phyloP scores from a whole-genome alignment of 2,329 filamentous ascomycete genomes.

The Arthrobotrys conoides region DNA sequence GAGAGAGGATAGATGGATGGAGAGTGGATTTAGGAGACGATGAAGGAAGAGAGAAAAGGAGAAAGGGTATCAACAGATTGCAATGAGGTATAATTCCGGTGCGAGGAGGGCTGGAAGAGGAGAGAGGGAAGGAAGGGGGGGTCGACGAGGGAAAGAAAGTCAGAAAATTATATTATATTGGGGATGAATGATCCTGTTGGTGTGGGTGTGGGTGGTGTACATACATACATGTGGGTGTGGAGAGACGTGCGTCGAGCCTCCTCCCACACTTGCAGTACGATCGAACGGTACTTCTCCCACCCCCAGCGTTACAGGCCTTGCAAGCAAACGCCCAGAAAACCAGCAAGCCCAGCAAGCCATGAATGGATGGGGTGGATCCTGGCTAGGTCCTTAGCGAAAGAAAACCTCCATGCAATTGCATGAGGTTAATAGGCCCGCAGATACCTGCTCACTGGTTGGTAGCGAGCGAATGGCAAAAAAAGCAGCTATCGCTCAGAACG shows the following conservation, averaged over 20 bases:
- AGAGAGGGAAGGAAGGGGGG: conserved; percentile 42
- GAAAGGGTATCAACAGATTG: conserved; percentile 39
- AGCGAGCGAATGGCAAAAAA: conserved; percentile 59
- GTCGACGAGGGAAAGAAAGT: conserved; percentile 45
- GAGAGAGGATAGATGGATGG: conserved; percentile 35
- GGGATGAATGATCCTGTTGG: conserved; percentile 60
- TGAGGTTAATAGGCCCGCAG: conserved; percentile 58
- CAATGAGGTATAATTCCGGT: conserved; percentile 38
- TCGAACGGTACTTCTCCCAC: conserved; percentile 36
- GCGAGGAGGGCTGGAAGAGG: conserved; percentile 31
- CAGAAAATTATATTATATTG: conserved; percentile 62
- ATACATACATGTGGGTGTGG: conserved; percentile 35
- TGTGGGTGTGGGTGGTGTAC: conserved; percentile 25
- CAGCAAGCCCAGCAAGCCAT: conserved; percentile 18
- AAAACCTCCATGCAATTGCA: conserved; percentile 59
- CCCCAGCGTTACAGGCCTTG: conserved; percentile 36
- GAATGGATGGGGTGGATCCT: conserved; percentile 57
- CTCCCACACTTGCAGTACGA: conserved; percentile 30
- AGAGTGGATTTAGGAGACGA: conserved; percentile 11
- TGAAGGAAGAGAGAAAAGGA: conserved; percentile 34
- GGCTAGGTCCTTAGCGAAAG: conserved; percentile 58
- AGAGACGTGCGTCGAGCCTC: conserved; percentile 41
- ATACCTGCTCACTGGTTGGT: conserved; percentile 55
- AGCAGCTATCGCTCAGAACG: conserved; percentile 56
- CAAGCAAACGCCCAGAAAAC: conserved; percentile 42